phyloP scores from a whole-genome alignment of 2,329 filamentous ascomycete species.

The Cladobotryum protrusum region DNA sequence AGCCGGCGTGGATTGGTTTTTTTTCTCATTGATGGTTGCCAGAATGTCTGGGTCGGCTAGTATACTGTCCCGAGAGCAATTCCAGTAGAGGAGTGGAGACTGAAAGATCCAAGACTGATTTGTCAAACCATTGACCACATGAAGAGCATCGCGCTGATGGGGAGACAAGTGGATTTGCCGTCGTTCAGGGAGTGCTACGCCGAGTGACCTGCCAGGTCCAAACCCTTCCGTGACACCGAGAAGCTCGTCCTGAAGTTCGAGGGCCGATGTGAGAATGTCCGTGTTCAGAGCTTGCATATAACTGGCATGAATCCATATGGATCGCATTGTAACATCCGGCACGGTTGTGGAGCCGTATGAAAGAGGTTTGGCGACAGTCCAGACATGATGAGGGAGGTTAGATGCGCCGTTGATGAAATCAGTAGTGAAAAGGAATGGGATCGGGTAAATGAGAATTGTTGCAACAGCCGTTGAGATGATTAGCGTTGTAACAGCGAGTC shows the following conservation, averaged over 20 bases:
- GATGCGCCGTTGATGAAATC: conserved; percentile 66
- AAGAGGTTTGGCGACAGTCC: conserved; percentile 66
- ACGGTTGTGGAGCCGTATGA: conserved; percentile 42
- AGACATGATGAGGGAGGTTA: conserved; percentile 71
- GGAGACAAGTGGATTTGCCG: conserved; percentile 34
- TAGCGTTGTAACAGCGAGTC: conserved; percentile 68
- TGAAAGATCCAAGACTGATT: conserved; percentile 71
- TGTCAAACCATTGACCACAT: conserved; percentile 54
- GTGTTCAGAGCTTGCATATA: conserved; percentile 71
- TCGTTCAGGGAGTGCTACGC: conserved; percentile 18
- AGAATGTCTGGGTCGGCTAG: conserved; percentile 57
- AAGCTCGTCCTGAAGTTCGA: conserved; percentile 64
- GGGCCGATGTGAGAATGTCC: conserved; percentile 57
- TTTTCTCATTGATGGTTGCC: conserved; percentile 60
- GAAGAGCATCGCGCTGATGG: conserved; percentile 47
- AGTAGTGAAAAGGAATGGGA: conserved; percentile 67
- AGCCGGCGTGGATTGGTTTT: conserved; percentile 56
- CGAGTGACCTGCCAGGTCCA: conserved; percentile 36
- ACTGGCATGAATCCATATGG: conserved; percentile 73
- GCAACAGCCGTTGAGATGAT: conserved; percentile 67
- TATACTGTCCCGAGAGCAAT: conserved; percentile 55
- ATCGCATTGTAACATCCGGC: conserved; percentile 74
- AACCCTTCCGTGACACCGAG: conserved; percentile 56
- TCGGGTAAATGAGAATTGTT: conserved; percentile 65
- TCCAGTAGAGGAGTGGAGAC: conserved; percentile 78